Percentiles rank a stretch among this genome's conserved stretches.
phyloP scores from a whole-genome alignment of 2,329 filamentous ascomycete genomes.

The Monosporascus cannonballus region DNA sequence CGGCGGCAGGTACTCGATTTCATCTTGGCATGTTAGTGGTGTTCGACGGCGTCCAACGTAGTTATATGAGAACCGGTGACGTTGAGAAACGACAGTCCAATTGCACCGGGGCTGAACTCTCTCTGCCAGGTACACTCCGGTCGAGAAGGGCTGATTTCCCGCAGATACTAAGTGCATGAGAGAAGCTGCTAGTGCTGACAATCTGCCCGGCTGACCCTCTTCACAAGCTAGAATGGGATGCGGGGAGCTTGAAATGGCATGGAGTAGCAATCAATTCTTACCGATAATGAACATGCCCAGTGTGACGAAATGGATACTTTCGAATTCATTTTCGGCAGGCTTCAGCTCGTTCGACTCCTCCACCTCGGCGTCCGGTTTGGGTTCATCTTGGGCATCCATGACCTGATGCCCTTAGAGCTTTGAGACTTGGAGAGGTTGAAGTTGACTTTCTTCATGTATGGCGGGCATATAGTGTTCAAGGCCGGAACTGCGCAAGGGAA shows the following conservation, averaged over 20 bases:
- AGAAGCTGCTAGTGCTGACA: neutral
- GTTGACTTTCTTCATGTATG: neutral
- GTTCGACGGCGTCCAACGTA: too few species aligned
- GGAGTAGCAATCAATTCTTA: slow-evolving; percentile 29
- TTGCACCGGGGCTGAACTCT: too few species aligned
- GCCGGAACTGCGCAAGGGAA: neutral
- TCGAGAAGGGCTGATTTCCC: neutral
- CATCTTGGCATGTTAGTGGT: slow-evolving; percentile 52
- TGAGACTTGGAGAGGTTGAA: slow-evolving; percentile 1
- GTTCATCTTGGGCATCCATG: slow-evolving; percentile 17
- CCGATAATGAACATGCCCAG: slow-evolving; percentile 71
- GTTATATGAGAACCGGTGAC: too few species aligned
- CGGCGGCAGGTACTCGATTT: slow-evolving; percentile 78
- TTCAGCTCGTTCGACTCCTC: slow-evolving; percentile 4
- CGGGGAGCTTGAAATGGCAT: neutral
- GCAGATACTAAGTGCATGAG: neutral
- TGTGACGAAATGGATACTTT: slow-evolving; percentile 59
- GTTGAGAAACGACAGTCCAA: too few species aligned
- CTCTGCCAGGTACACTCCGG: too few species aligned
- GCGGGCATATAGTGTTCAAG: neutral
- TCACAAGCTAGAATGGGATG: neutral
- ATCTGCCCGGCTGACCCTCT: neutral
- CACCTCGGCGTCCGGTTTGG: slow-evolving; percentile 7
- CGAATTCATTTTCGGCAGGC: slow-evolving; percentile 19
- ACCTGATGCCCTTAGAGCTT: slow-evolving; percentile 1